Base-by-base conservation (phyloP, 2,329 filamentous ascomycete species). In the Claviceps citrina region DNA sequence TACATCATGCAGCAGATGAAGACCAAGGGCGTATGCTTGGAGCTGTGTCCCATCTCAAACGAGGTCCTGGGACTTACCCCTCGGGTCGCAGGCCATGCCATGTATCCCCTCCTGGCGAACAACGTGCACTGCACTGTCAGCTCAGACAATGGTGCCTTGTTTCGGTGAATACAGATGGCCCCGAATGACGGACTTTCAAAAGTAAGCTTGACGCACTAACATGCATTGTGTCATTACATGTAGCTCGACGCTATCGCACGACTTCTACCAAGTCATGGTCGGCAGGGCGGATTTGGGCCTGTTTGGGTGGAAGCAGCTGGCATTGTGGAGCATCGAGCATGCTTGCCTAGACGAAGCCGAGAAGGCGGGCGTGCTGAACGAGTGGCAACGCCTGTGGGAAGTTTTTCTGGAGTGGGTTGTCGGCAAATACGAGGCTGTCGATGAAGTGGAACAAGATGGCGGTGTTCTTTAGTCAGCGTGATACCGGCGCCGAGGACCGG, bases 21-120 rank as follows among this genome's bases (percentile, higher is more conserved):
- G 55, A 58, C 65, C 43, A 63, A 64, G n/a, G 64, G 67, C 8
- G 71, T 85, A 26, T 83, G 79, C 47, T 65, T 86, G n/a, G 81
- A 86, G 60, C 62, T 82, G 1, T 85, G 81, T 48, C 81, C 81
- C 0, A 84, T 84, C 37, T 84, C 79, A 1, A 86, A 85, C 51
- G 81, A 86, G 62, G 64, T 85, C 0, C 60, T 85, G 15, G 79
- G 81, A 26, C 65, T 86, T 15, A 81, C 78, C 38, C 69, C 76
- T 7, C 68, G 73, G 34, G 68, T 77, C 42, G 68, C 70, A 28
- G 76, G 79, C 10, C 81, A 85, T 50, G 61, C 76, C 13, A 73
- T 80, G 54, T 82, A 83, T 30, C 65, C 68, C 44, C 61, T 86
- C 19, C 63, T 85, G 40, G 79, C 79, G n/a, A 76, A 80, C 40